Conservation (phyloP, 176 grass and related monocot genomes). For the Hsuehochloa calcarea region DNA sequence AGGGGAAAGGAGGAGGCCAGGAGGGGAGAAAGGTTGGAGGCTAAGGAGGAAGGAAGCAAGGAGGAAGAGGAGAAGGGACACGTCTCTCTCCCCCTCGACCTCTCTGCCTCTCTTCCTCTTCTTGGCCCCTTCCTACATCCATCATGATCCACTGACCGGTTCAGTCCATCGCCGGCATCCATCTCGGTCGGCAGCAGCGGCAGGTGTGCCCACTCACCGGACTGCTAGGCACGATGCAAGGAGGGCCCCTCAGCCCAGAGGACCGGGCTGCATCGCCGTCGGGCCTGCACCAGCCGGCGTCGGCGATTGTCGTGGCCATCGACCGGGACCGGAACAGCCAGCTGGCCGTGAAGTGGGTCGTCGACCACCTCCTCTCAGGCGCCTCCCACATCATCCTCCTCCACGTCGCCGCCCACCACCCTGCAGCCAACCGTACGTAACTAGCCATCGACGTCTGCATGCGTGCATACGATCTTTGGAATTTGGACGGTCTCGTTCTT, state of each 20-base stretch:
- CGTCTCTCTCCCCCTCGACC: constrained; percentile 32
- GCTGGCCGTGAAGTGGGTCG: constrained; percentile 74
- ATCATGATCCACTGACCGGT: constrained; percentile 15
- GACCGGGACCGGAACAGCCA: constrained; percentile 78
- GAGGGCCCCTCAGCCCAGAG: constrained; percentile 33
- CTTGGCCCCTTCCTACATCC: background rate
- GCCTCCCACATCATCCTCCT: constrained; percentile 56
- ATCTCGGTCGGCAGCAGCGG: background rate
- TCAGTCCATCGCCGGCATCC: background rate
- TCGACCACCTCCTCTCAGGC: constrained; percentile 65
- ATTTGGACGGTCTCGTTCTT: background rate
- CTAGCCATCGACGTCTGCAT: background rate
- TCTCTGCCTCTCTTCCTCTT: constrained; percentile 33
- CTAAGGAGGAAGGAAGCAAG: constrained; percentile 29
- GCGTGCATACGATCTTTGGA: background rate
- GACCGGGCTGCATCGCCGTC: constrained; percentile 14
- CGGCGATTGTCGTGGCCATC: constrained; percentile 46
- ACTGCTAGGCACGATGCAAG: constrained; percentile 33
- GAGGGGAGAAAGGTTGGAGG: constrained; percentile 1
- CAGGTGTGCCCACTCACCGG: background rate
- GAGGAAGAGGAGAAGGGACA: constrained; percentile 24
- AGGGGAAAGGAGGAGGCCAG: background rate
- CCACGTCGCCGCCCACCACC: constrained; percentile 55
- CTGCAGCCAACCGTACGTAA: constrained; percentile 52
- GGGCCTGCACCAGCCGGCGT: constrained; percentile 27